Percentiles rank a stretch among this genome's conserved stretches.
phyloP scores from a whole-genome alignment of 2,329 filamentous ascomycete species.

The Sporothrix sp. region DNA sequence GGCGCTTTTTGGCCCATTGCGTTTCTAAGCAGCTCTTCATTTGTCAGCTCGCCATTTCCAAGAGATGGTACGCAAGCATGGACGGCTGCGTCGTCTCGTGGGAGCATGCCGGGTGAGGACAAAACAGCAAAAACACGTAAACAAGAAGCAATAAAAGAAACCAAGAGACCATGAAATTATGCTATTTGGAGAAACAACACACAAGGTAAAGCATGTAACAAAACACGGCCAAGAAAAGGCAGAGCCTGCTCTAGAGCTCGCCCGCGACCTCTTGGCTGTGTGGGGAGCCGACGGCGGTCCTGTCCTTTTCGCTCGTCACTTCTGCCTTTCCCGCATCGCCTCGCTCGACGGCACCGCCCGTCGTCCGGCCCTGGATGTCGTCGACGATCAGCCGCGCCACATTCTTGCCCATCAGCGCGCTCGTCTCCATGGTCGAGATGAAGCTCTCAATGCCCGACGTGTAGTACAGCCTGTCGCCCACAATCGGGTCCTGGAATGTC shows the following conservation, averaged over 20 bases:
- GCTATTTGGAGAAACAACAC: not conserved
- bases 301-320: too few species aligned
- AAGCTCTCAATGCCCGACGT: slow-evolving; percentile 79
- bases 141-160: too few species aligned
- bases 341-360: slow-evolving; percentile 12
- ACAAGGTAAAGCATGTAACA: not conserved
- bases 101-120: too few species aligned
- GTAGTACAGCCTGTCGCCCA: slow-evolving; percentile 60
- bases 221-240: not conserved
- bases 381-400: slow-evolving; percentile 63
- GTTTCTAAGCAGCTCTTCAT: too few species aligned
- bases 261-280: not conserved
- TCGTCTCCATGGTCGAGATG: slow-evolving; percentile 97
- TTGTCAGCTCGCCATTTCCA: not conserved
- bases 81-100: too few species aligned
- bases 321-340: too few species aligned
- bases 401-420: slow-evolving; percentile 80
- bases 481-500: slow-evolving; percentile 71
- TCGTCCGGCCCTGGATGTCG: slow-evolving; percentile 25
- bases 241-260: not conserved
- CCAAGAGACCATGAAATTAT: not conserved
- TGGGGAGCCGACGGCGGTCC: too few species aligned
- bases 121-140: too few species aligned
- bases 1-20: too few species aligned
- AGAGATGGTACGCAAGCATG: too few species aligned